Conservation (phyloP, 306 rosid genomes). For the Sphenostylis stenocarpa region DNA sequence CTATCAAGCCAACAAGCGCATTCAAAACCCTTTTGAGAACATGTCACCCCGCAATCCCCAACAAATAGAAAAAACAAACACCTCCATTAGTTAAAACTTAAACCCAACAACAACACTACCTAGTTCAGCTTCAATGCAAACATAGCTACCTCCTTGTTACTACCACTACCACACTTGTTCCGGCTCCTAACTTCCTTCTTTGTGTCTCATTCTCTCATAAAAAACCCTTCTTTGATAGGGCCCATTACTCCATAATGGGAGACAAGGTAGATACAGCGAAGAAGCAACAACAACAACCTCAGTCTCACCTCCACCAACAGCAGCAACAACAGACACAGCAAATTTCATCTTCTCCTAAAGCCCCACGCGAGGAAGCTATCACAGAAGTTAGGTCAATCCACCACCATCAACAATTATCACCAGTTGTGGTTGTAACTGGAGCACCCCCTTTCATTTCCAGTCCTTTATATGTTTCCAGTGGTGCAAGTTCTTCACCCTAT, state of each 20-base stretch:
- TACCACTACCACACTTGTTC: conserved; percentile 20
- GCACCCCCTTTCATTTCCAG: conserved; percentile 51
- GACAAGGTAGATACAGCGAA: conserved; percentile 73
- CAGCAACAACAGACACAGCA: conserved; percentile 44
- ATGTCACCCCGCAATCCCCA: background rate
- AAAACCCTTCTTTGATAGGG: conserved; percentile 19
- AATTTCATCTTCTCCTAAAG: conserved; percentile 64
- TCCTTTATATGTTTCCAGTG: conserved; percentile 55
- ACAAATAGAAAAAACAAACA: conserved; percentile 12
- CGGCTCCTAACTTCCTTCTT: conserved; percentile 32
- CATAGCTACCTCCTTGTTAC: background rate
- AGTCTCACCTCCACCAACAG: conserved; percentile 31
- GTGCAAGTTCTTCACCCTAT: conserved; percentile 56
- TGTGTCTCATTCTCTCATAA: conserved; percentile 1
- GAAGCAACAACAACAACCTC: conserved; percentile 44
- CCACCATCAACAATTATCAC: conserved; percentile 38
- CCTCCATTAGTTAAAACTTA: background rate
- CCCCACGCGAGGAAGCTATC: conserved; percentile 47
- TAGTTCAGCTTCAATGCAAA: conserved; percentile 42
- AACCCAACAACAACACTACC: conserved; percentile 3
- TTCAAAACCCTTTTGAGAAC: conserved; percentile 35
- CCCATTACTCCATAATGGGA: conserved; percentile 57
- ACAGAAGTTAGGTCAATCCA: conserved; percentile 43
- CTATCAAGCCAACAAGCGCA: conserved; percentile 18
- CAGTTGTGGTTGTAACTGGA: conserved; percentile 30